These are phyloP conservation scores for Crucihimalaya himalaica DNA, from an alignment of 345 rosid genomes.

Conservation along the genomic window DNA sequence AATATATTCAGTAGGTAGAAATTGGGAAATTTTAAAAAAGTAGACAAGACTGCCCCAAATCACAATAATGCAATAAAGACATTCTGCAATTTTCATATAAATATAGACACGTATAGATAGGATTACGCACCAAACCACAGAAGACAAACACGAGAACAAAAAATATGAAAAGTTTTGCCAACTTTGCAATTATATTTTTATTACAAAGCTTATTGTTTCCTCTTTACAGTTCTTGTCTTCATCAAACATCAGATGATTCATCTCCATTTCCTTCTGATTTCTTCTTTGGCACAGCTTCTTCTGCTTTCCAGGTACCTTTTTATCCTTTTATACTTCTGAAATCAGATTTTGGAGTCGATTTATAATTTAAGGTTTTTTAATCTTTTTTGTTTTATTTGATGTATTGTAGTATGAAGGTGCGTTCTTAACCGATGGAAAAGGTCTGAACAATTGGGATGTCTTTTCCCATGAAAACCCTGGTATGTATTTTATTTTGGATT, in stretches of 20 bases:
- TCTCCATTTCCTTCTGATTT: conserved; percentile 55
- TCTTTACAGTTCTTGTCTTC: conserved; percentile 16
- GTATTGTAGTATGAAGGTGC: conserved; percentile 59
- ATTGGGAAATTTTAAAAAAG: neutral
- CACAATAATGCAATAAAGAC: conserved; percentile 7
- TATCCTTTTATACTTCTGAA: neutral
- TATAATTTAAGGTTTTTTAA: neutral
- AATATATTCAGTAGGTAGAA: conserved; percentile 25
- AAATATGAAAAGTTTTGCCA: conserved; percentile 24
- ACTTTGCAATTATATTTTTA: conserved; percentile 5
- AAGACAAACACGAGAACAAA: neutral
- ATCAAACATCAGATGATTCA: conserved; percentile 13
- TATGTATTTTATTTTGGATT: conserved; percentile 12
- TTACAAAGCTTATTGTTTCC: conserved; percentile 25
- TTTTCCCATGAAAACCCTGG: conserved; percentile 45
- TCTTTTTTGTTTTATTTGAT: neutral
- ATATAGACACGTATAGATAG: conserved; percentile 25
- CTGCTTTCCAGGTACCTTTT: conserved; percentile 64
- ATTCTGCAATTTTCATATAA: conserved; percentile 10
- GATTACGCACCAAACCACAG: neutral
- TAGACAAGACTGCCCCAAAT: conserved; percentile 25
- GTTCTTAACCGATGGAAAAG: conserved; percentile 52
- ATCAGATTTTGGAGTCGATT: neutral
- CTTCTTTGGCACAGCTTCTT: conserved; percentile 81
- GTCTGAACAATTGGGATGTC: conserved; percentile 60